Conservation (phyloP, 331 rosid species). For the Acacia pycnantha region DNA sequence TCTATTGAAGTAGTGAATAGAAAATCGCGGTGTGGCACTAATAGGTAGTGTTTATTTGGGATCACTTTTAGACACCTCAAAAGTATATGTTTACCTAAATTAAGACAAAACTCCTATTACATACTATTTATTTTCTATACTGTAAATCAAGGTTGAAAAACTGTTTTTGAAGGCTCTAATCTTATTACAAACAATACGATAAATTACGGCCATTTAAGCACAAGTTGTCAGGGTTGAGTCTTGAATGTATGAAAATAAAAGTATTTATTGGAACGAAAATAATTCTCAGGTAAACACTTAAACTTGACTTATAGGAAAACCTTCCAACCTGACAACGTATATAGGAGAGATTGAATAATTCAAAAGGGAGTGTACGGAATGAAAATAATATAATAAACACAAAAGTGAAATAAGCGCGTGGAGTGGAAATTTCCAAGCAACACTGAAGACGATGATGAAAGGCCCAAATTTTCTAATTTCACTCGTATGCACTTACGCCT, state of each 20-base stretch:
- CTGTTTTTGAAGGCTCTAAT: too few species aligned
- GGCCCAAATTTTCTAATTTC: slow-evolving; percentile 1
- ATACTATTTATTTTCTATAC: too few species aligned
- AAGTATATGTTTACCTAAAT: too few species aligned
- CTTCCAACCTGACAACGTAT: too few species aligned
- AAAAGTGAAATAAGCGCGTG: slow-evolving; percentile 29
- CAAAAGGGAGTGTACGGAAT: slow-evolving; percentile 14
- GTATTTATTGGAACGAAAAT: too few species aligned
- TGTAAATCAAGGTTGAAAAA: too few species aligned
- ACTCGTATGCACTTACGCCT: slow-evolving; percentile 16
- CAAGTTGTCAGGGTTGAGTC: background rate
- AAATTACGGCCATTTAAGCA: background rate
- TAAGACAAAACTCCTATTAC: rapidly evolving
- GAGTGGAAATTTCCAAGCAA: slow-evolving; percentile 40
- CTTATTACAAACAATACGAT: too few species aligned
- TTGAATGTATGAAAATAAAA: too few species aligned
- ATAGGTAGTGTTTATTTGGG: background rate
- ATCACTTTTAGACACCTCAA: too few species aligned
- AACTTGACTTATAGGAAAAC: too few species aligned
- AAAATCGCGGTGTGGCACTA: background rate
- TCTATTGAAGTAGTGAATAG: background rate
- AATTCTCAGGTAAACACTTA: background rate
- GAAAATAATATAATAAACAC: background rate
- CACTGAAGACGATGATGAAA: background rate
- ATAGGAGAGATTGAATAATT: background rate